Evolutionary conservation across 148 eudicot genomes (phyloP).

Genomic region (Rhododendron griersonianum): DNA sequence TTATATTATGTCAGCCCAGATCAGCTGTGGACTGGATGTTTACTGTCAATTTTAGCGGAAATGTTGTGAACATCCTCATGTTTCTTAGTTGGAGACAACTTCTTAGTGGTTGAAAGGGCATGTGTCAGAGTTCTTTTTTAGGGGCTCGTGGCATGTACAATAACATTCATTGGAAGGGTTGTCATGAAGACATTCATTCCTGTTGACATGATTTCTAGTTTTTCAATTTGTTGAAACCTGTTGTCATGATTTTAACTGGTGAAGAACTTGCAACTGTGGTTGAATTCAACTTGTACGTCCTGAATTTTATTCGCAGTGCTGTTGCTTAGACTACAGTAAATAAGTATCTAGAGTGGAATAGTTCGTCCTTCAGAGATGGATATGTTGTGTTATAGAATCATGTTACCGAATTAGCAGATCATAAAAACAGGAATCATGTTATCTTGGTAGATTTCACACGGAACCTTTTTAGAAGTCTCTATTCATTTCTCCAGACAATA

Average conservation of each 20-base stretch:
- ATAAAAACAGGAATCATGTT: neutral
- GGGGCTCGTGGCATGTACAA: neutral
- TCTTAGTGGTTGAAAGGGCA: neutral
- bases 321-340: neutral
- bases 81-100: neutral
- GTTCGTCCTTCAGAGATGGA: neutral
- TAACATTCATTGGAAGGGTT: neutral
- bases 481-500: neutral
- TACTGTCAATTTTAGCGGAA: neutral
- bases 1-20: neutral
- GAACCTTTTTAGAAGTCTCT: neutral
- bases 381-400: neutral
- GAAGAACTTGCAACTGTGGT: neutral
- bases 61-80: neutral
- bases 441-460: constrained; percentile 8
- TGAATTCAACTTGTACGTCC: neutral
- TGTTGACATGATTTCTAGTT: neutral
- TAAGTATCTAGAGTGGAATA: neutral
- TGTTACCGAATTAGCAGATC: neutral
- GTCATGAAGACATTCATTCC: neutral
- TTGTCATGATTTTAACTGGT: neutral
- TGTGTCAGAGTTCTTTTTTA: neutral
- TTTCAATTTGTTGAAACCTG: neutral
- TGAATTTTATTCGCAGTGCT: neutral
- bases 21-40: neutral